These are phyloP conservation scores for Mucor racemosus DNA, from an alignment of 371 early-diverging fungal genomes.

Conservation along the genomic window DNA sequence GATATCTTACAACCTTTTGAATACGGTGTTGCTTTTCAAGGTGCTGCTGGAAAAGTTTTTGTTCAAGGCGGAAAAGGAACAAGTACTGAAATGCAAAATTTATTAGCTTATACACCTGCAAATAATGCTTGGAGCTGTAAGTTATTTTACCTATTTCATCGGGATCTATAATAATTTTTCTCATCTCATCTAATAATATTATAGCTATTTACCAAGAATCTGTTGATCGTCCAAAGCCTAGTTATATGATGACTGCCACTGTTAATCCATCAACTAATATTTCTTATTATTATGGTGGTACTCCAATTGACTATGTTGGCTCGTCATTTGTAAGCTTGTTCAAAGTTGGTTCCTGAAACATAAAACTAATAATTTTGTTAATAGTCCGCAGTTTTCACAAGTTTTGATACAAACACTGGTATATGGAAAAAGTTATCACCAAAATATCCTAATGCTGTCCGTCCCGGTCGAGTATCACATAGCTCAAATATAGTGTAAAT, in stretches of 20 bases:
- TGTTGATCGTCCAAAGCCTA: slow-evolving; percentile 14
- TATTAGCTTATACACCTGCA: slow-evolving; percentile 29
- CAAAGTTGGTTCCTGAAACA: background rate
- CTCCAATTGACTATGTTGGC: slow-evolving; percentile 11
- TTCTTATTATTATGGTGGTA: slow-evolving; percentile 49
- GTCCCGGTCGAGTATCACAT: slow-evolving; percentile 40
- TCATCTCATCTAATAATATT: background rate
- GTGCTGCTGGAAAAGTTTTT: slow-evolving; percentile 22
- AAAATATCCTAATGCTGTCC: slow-evolving; percentile 27
- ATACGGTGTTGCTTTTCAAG: slow-evolving; percentile 42
- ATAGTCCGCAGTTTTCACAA: slow-evolving; percentile 34
- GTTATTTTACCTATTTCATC: background rate
- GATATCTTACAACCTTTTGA: slow-evolving; percentile 25
- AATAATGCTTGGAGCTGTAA: slow-evolving; percentile 16
- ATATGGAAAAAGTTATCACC: slow-evolving; percentile 29
- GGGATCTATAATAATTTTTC: background rate
- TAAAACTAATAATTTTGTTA: background rate
- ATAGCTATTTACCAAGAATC: background rate
- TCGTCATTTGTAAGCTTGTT: background rate
- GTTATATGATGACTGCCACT: slow-evolving; percentile 40
- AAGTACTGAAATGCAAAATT: slow-evolving; percentile 24
- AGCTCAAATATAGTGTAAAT: slow-evolving; percentile 39
- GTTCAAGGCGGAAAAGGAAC: slow-evolving; percentile 30
- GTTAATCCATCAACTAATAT: slow-evolving; percentile 26
- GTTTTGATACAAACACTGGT: slow-evolving; percentile 26